Evolutionary conservation across 495 filamentous ascomycete genomes (phyloP), one percentile per base, ranked within the genome.

Genomic region (Letharia columbiana): DNA sequence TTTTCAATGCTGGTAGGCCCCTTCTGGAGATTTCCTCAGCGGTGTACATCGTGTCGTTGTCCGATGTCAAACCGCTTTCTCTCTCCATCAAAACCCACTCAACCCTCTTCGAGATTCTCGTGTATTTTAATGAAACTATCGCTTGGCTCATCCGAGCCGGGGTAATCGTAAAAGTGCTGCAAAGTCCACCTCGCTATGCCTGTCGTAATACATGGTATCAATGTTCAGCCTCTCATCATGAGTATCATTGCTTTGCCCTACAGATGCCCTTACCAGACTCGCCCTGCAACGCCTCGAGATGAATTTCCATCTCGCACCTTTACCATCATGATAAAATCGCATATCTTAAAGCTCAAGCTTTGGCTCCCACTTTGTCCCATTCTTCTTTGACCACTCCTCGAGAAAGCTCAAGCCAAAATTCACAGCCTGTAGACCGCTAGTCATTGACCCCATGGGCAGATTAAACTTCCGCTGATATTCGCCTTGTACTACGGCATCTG

Each of bases 351-450:
- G 58, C 35, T 50, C 39, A 31, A 66, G 65, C 47, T 70, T 67
- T 12, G 65, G 60, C 62, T 74, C 71, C 76, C 79, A 82, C 0
- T 77, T 72, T 23, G 82, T 73, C 4, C 71, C 72, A 71, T 82
- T 76, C 39, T 76, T 77, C 37, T 60, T 62, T 50, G 79, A 80
- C 77, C 78, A 82, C 64, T 83, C 81, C 39, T 71, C 74, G 56
- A 83, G 68, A 39, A 82, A 66, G 35, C 74, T 71, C 68, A 74
- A 74, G 35, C 77, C 77, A 65, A 82, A 78, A 2, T 80, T 77
- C 10, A 82, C 77, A 7, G 79, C 77, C 67, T 83, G 80, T 35
- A 82, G 72, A 13, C 78, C 76, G 12, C 75, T 75, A 47, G 73
- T 79, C 28, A 74, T 71, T 20, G 73, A 74, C 33, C 74, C 73